Conservation (phyloP, 257 asterid genomes). For the Fraxinus americana region DNA sequence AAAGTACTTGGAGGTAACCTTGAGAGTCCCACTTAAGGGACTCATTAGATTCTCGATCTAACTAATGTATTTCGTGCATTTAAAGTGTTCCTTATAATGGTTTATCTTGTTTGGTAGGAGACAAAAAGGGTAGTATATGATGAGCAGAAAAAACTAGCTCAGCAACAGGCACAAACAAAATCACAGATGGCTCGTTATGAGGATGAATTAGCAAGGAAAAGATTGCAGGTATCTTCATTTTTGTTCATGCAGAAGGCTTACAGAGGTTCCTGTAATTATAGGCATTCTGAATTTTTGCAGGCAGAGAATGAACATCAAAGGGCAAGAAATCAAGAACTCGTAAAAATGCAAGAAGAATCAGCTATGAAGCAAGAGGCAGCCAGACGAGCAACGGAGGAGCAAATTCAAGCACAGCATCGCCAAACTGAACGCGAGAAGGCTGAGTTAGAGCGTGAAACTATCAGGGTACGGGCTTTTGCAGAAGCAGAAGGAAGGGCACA, state of each 20-base stretch:
- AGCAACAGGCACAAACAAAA: slow-evolving; percentile 84
- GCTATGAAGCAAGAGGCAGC: slow-evolving; percentile 84
- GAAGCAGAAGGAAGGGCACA: slow-evolving; percentile 97
- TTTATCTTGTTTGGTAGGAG: slow-evolving; percentile 56
- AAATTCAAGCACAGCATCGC: slow-evolving; percentile 89
- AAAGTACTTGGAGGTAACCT: no score
- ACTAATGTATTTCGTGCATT: background rate
- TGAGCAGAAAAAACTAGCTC: slow-evolving; percentile 82
- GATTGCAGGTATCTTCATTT: slow-evolving; percentile 72
- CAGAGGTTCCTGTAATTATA: background rate
- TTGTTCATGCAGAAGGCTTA: background rate
- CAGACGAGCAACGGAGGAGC: slow-evolving; percentile 93
- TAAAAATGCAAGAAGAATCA: slow-evolving; percentile 94
- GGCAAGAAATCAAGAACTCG: slow-evolving; percentile 87
- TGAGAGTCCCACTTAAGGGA: no score
- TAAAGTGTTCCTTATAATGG: background rate
- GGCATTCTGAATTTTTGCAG: slow-evolving; percentile 41
- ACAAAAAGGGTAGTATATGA: slow-evolving; percentile 70
- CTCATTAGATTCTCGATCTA: background rate
- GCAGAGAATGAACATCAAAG: slow-evolving; percentile 91
- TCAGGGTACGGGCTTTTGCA: slow-evolving; percentile 72
- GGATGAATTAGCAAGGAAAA: slow-evolving; percentile 90
- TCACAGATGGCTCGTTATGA: slow-evolving; percentile 82
- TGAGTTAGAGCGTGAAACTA: slow-evolving; percentile 84
- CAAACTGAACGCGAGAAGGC: slow-evolving; percentile 87